Evolutionary conservation across 2,329 filamentous ascomycete species (phyloP).

Genomic region (Cytospora mali): DNA sequence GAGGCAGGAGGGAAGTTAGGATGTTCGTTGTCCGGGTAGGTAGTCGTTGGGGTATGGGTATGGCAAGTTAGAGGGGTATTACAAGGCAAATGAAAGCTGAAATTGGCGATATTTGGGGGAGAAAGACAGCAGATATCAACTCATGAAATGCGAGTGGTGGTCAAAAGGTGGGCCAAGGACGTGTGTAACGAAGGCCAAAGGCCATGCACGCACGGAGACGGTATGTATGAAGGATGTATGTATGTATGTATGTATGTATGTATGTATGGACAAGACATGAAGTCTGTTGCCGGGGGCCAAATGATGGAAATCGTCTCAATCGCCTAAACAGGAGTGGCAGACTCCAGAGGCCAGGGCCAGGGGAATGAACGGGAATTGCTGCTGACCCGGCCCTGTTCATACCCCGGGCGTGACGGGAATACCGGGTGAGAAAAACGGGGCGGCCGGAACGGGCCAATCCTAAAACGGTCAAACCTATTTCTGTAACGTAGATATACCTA

Average conservation of each 20-base stretch:
- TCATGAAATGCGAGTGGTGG: not conserved
- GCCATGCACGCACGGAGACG: not conserved
- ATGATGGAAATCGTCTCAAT: not conserved
- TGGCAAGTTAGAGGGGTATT: constrained; percentile 2
- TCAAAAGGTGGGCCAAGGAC: not conserved
- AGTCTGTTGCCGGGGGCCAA: not conserved
- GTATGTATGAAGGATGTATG: not conserved
- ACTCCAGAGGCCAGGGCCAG: constrained; percentile 1
- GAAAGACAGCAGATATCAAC: not conserved
- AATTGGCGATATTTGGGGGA: not conserved
- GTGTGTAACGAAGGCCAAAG: not conserved
- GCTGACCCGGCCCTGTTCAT: constrained; percentile 7
- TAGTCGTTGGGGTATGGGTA: not conserved
- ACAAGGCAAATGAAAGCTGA: constrained; percentile 1
- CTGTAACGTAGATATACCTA: too few species aligned
- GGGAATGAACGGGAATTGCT: not conserved
- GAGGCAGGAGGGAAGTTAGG: not conserved
- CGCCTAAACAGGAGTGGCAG: not conserved
- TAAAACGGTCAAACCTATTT: constrained; percentile 6
- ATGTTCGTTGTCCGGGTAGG: not conserved
- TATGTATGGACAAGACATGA: not conserved
- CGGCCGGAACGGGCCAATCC: constrained; percentile 2
- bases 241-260: not conserved
- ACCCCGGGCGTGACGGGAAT: constrained; percentile 2
- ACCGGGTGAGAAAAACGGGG: not conserved